Conservation (phyloP, 495 filamentous ascomycete genomes). For the Annulohypoxylon stygium region DNA sequence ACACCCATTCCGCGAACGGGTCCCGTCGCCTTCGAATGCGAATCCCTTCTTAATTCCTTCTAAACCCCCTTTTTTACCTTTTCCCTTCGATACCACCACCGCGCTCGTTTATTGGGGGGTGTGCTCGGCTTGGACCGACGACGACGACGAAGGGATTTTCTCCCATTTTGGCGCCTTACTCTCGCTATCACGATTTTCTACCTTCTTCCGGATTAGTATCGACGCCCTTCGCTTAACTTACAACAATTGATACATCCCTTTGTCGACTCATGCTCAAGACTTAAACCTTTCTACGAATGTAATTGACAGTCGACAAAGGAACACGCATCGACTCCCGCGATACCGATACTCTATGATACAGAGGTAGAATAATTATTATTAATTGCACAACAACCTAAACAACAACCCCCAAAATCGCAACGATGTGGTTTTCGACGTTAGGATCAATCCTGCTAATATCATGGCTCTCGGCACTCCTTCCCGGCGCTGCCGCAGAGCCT, state of each 20-base stretch:
- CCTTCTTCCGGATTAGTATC: conserved; percentile 31
- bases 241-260: conserved; percentile 32
- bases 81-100: conserved; percentile 14
- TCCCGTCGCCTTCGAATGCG: conserved; percentile 33
- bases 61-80: conserved; percentile 24
- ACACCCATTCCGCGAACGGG: conserved; percentile 46
- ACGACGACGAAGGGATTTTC: conserved; percentile 2
- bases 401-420: conserved; percentile 11
- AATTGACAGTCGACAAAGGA: conserved; percentile 38
- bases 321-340: conserved; percentile 8
- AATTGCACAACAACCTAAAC: conserved; percentile 13
- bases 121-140: conserved; percentile 36
- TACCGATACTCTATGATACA: conserved; percentile 4
- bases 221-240: conserved; percentile 26
- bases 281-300: conserved; percentile 16
- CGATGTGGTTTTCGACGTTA: conserved; percentile 54
- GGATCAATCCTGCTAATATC: conserved; percentile 54
- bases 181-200: conserved; percentile 39
- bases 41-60: conserved; percentile 27
- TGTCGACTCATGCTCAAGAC: conserved; percentile 23
- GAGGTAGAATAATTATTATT: neutral
- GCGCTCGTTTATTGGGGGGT: conserved; percentile 38
- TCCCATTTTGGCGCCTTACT: conserved; percentile 19
- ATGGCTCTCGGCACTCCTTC: conserved; percentile 51
- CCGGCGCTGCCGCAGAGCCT: conserved; percentile 49